Evolutionary conservation across 2,329 filamentous ascomycete species (phyloP).

Genomic region (Talaromyces sp.): DNA sequence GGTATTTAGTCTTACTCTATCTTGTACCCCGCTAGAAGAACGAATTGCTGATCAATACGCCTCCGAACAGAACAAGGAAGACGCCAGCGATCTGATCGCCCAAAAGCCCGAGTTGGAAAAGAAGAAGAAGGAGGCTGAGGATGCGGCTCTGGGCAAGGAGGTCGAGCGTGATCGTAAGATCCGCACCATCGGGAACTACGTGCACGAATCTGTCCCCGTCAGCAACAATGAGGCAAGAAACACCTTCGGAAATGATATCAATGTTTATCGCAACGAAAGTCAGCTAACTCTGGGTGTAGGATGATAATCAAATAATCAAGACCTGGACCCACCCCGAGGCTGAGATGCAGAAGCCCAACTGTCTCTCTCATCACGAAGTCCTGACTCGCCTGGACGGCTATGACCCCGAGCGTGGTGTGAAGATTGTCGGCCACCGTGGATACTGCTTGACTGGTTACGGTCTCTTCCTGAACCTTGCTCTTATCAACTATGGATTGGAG

Average conservation of each 20-base stretch:
- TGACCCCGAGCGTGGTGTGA: constrained; percentile 88
- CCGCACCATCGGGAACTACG: constrained; percentile 84
- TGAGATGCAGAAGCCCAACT: constrained; percentile 72
- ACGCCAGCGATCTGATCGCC: constrained; percentile 76
- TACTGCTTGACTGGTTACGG: constrained; percentile 92
- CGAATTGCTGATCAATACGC: constrained; percentile 8
- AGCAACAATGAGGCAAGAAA: constrained; percentile 72
- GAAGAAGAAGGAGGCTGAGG: constrained; percentile 78
- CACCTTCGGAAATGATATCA: neutral
- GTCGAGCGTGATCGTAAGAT: constrained; percentile 73
- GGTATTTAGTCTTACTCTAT: constrained; percentile 46
- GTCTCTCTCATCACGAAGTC: constrained; percentile 93
- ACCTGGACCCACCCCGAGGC: constrained; percentile 80
- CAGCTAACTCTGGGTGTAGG: constrained; percentile 46
- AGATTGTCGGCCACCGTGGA: constrained; percentile 90
- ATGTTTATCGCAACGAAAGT: neutral
- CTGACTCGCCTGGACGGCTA: constrained; percentile 85
- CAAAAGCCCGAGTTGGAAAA: constrained; percentile 78
- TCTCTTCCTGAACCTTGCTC: constrained; percentile 85
- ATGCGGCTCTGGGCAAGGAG: constrained; percentile 75
- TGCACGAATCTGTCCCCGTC: constrained; percentile 83
- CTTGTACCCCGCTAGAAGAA: neutral
- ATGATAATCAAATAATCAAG: constrained; percentile 76
- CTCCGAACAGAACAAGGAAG: constrained; percentile 72
- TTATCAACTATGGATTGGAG: constrained; percentile 92